Percentiles rank a stretch among this genome's conserved stretches.
Conservation (phyloP, 768 basidiomycete genomes). For the Mycena metata region DNA sequence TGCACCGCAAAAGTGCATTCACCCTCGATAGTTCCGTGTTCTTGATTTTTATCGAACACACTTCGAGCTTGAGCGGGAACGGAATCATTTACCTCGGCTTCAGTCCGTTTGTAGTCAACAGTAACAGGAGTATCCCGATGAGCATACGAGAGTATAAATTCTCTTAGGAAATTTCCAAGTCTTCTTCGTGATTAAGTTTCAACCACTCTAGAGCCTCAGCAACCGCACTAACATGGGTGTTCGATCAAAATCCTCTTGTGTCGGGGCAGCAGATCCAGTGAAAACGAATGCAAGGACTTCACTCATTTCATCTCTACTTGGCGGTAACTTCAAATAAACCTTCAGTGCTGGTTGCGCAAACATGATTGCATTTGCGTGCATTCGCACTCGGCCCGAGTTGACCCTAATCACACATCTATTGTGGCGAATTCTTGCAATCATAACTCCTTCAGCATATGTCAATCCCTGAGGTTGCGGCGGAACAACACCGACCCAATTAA, state of each 20-base stretch:
- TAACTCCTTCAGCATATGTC: too few relatives aligned
- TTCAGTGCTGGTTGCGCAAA: conserved; percentile 46
- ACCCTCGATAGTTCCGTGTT: conserved; percentile 42
- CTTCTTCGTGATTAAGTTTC: too few relatives aligned
- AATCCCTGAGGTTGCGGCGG: conserved; percentile 45
- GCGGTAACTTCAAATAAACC: conserved; percentile 45
- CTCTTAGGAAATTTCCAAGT: conserved; percentile 23
- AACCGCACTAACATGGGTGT: too few relatives aligned
- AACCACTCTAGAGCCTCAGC: too few relatives aligned
- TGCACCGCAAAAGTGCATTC: conserved; percentile 55
- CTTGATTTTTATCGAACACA: conserved; percentile 25
- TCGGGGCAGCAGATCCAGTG: not conserved
- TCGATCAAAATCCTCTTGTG: too few relatives aligned
- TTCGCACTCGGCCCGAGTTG: conserved; percentile 41
- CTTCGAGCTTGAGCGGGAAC: not conserved
- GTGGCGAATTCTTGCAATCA: conserved; percentile 37
- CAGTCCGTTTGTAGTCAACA: conserved; percentile 27
- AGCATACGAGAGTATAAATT: conserved; percentile 22
- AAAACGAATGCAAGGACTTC: conserved; percentile 39
- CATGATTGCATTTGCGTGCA: conserved; percentile 48
- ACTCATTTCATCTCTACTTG: conserved; percentile 37
- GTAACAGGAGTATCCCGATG: conserved; percentile 25
- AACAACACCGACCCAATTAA: conserved; percentile 52
- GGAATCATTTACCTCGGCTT: conserved; percentile 11
- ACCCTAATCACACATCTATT: conserved; percentile 48